Evolutionary conservation across 805 yeast species (phyloP).

Genomic region (Torulaspora delbrueckii): DNA sequence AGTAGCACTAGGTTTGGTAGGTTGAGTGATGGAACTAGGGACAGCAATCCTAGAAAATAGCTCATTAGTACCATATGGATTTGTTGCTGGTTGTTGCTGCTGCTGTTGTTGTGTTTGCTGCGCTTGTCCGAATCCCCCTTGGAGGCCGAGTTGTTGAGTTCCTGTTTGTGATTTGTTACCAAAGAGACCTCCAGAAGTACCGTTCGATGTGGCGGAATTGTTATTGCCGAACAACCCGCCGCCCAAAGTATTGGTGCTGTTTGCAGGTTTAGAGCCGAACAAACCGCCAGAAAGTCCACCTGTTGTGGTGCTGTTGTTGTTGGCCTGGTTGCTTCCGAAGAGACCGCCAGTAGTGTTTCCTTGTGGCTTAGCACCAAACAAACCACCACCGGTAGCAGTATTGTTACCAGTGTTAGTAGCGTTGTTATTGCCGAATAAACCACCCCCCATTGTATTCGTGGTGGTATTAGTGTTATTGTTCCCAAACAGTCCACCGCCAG

Average conservation of each 20-base stretch:
- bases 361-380: slow-evolving; percentile 39
- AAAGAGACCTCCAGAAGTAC: slow-evolving; percentile 40
- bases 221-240: slow-evolving; percentile 37
- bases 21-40: slow-evolving; percentile 37
- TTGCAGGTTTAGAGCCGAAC: slow-evolving; percentile 31
- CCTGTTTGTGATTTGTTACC: slow-evolving; percentile 33
- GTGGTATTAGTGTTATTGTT: slow-evolving; percentile 17
- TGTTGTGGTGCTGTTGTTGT: slow-evolving; percentile 3
- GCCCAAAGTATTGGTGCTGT: slow-evolving; percentile 30
- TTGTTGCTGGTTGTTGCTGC: slow-evolving; percentile 36
- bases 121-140: slow-evolving; percentile 15
- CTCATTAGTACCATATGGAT: slow-evolving; percentile 77
- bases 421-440: slow-evolving; percentile 35
- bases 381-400: slow-evolving; percentile 29
- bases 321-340: slow-evolving; percentile 30
- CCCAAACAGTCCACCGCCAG: slow-evolving; percentile 41
- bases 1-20: slow-evolving; percentile 43
- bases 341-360: slow-evolving; percentile 28
- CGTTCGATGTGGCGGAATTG: slow-evolving; percentile 12
- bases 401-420: slow-evolving; percentile 12
- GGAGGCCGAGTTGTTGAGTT: slow-evolving; percentile 12
- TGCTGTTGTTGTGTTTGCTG: slow-evolving; percentile 30
- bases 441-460: slow-evolving; percentile 22
- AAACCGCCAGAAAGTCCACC: slow-evolving; percentile 40
- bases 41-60: slow-evolving; percentile 45